Evolutionary conservation across 257 asterid species (phyloP).

Genomic region (Vinca minor): DNA sequence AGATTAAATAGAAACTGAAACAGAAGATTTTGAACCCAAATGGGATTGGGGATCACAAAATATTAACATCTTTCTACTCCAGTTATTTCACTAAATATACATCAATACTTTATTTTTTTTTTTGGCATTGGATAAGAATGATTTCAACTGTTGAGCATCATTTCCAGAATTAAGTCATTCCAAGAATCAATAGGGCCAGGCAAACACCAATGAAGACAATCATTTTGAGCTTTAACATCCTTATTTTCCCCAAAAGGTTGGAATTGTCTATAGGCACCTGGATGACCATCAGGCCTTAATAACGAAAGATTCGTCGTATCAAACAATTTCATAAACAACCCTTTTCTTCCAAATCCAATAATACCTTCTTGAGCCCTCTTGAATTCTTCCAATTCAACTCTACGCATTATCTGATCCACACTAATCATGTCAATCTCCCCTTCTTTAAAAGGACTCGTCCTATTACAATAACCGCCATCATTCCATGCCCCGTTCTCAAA

Average conservation of each 20-base stretch:
- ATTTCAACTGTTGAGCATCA: slow-evolving; percentile 33
- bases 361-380: slow-evolving; percentile 24
- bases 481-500: slow-evolving; percentile 75
- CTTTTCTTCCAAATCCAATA: slow-evolving; percentile 17
- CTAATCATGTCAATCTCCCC: slow-evolving; percentile 31
- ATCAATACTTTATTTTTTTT: too few relatives aligned
- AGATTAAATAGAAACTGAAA: too few relatives aligned
- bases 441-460: slow-evolving; percentile 46
- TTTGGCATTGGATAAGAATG: too few relatives aligned
- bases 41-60: too few relatives aligned
- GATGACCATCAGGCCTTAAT: slow-evolving; percentile 81
- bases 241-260: slow-evolving; percentile 52
- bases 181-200: slow-evolving; percentile 97
- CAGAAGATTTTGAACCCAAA: too few relatives aligned
- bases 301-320: slow-evolving; percentile 48
- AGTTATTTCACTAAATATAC: too few relatives aligned
- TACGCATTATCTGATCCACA: slow-evolving; percentile 32
- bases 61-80: too few relatives aligned
- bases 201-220: slow-evolving; percentile 94
- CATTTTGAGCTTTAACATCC: slow-evolving; percentile 56
- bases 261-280: slow-evolving; percentile 54
- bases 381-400: slow-evolving; percentile 53
- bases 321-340: slow-evolving; percentile 29
- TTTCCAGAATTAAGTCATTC: slow-evolving; percentile 74
- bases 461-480: slow-evolving; percentile 60